Base-by-base conservation (phyloP, 169 alveolate species). In the Amoebophrya sp. region DNA sequence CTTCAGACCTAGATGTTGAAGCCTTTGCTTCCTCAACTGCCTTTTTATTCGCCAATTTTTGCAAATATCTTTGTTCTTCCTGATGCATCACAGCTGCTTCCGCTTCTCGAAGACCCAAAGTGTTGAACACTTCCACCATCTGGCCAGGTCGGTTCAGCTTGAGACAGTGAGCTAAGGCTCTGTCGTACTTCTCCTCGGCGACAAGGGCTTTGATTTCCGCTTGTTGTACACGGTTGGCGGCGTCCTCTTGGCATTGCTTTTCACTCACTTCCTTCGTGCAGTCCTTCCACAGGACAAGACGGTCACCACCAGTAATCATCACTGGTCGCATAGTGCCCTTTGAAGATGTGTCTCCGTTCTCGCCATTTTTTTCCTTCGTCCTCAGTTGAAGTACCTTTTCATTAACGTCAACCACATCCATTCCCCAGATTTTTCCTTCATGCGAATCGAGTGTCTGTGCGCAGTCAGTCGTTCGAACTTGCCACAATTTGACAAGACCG, bases 401-500 rank as follows among this genome's bases (percentile, higher is more conserved):
- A 12, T 6, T 47, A 12, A 47, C 65, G 65, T 47, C 65, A 47
- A 18, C 65, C 29, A 47, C 10, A 36, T 65, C 83, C 83, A 65
- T 65, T 65, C 83, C 83, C 83, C 83, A 65, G 38, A 93, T 92
- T 89, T 91, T 91, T 41, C 89, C 94, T 78, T 96, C 96, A 89
- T 97, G 98, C 76, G 93, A 94, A 40, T 96, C 96, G 77, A 96
- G 91, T 3, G 97, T 95, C 89, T 95, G 94, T 14, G 96, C 94
- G 92, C 97, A 96, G 89, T 94, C 94, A 41, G 95, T 92, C 78
- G 96, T 96, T 93, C 96, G 95, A 41, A 95, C 89, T 89, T 97
- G 96, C 98, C 98, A 97, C 90, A 97, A 91, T 93, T 96, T 96
- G 26, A 95, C 94, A 40, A 95, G 83, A 6, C 97, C 97, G 93